phyloP scores from a whole-genome alignment of 768 basidiomycete genomes.

The Crepidotus variabilis region DNA sequence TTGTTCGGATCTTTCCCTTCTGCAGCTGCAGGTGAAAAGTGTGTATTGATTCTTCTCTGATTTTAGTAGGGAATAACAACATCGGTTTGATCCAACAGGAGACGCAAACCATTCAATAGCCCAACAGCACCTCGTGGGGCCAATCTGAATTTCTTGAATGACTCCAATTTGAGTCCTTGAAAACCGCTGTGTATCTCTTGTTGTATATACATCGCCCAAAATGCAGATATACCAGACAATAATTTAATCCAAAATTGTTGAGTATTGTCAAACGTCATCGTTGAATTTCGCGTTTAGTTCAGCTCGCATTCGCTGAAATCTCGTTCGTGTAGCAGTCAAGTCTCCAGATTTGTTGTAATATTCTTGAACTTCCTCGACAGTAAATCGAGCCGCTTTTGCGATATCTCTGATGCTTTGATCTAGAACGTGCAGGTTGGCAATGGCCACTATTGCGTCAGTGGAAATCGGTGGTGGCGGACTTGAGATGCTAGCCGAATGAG shows the following conservation, averaged over 20 bases:
- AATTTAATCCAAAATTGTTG: too few relatives aligned
- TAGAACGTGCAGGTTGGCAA: constrained; percentile 55
- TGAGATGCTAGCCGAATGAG: constrained; percentile 3
- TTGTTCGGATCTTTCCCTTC: constrained; percentile 96
- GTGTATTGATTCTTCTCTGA: constrained; percentile 20
- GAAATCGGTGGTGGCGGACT: constrained; percentile 17
- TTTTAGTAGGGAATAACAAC: constrained; percentile 7
- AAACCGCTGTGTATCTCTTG: too few relatives aligned
- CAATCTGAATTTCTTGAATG: constrained; percentile 65
- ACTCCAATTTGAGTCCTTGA: constrained; percentile 33
- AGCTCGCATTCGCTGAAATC: constrained; percentile 69
- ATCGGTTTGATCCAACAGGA: constrained; percentile 36
- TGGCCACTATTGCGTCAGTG: constrained; percentile 29
- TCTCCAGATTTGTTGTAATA: constrained; percentile 75
- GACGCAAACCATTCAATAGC: constrained; percentile 73
- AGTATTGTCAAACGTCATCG: constrained; percentile 17
- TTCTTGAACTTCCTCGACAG: constrained; percentile 72
- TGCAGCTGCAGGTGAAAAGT: constrained; percentile 95
- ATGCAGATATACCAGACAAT: too few relatives aligned
- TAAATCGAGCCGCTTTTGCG: constrained; percentile 67
- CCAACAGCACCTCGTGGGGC: constrained; percentile 81
- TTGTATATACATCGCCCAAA: too few relatives aligned
- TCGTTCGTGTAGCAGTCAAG: constrained; percentile 56
- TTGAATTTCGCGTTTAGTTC: constrained; percentile 34
- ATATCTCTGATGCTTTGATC: constrained; percentile 65